Conservation (phyloP, 257 asterid genomes). For the Primulina tabacum region DNA sequence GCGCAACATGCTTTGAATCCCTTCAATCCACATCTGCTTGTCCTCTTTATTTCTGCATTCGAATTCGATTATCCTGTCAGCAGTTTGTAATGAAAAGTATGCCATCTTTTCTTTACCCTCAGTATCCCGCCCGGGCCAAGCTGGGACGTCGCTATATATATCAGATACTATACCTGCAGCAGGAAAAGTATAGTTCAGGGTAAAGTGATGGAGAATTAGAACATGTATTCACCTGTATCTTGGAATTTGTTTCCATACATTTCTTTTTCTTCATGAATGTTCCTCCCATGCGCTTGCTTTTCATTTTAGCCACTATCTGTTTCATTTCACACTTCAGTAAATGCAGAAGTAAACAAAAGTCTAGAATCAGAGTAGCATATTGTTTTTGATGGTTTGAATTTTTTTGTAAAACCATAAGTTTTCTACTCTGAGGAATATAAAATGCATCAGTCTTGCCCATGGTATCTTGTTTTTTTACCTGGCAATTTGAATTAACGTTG, state of each 20-base stretch:
- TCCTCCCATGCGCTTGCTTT: slow-evolving; percentile 88
- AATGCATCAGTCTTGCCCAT: slow-evolving; percentile 1
- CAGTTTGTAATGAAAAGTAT: slow-evolving; percentile 75
- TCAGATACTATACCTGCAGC: slow-evolving; percentile 38
- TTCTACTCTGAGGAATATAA: not conserved
- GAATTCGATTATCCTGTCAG: slow-evolving; percentile 68
- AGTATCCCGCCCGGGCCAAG: slow-evolving; percentile 70
- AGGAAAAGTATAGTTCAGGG: slow-evolving; percentile 6
- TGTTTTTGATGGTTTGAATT: not conserved
- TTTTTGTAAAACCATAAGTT: not conserved
- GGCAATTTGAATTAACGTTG: slow-evolving; percentile 60
- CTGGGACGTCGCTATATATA: slow-evolving; percentile 51
- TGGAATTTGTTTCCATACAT: slow-evolving; percentile 40
- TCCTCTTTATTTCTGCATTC: slow-evolving; percentile 72
- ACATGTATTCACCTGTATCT: slow-evolving; percentile 5
- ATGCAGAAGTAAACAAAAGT: not conserved
- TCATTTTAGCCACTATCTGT: slow-evolving; percentile 82
- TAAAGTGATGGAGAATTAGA: slow-evolving; percentile 2
- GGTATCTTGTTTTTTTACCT: slow-evolving; percentile 35
- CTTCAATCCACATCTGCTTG: slow-evolving; percentile 74
- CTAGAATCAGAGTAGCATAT: not conserved
- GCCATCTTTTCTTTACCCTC: slow-evolving; percentile 51
- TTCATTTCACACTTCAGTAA: slow-evolving; percentile 26
- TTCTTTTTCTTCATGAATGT: slow-evolving; percentile 94
- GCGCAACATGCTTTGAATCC: slow-evolving; percentile 72